Conservation (phyloP, 1,139 yeast species). For the Sugiyamaella neomexicana region DNA sequence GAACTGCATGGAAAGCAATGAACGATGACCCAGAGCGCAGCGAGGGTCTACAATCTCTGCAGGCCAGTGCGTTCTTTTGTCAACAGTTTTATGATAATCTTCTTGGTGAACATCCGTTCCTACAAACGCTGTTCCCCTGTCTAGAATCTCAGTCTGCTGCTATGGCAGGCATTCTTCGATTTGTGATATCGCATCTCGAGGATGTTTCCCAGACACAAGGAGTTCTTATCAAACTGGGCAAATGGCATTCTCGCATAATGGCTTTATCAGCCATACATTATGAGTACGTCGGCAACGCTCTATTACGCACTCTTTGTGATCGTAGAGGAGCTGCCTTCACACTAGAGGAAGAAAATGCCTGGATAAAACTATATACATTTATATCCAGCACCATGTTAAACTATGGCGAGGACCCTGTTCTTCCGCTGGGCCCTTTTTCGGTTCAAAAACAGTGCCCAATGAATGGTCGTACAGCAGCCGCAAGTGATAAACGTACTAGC, state of each 20-base stretch:
- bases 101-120: conserved; percentile 52
- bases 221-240: conserved; percentile 64
- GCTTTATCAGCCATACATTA: conserved; percentile 74
- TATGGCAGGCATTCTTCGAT: conserved; percentile 76
- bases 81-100: conserved; percentile 64
- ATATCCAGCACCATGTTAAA: conserved; percentile 66
- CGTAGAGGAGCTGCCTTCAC: conserved; percentile 55
- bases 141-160: conserved; percentile 72
- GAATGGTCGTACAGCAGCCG: not conserved
- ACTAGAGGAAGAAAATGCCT: conserved; percentile 56
- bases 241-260: conserved; percentile 71
- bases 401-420: conserved; percentile 63
- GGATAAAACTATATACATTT: conserved; percentile 61
- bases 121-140: conserved; percentile 62
- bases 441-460: not conserved
- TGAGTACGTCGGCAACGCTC: conserved; percentile 77
- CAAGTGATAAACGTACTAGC: not conserved
- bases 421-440: not conserved
- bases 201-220: conserved; percentile 52
- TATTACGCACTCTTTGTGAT: conserved; percentile 71
- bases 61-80: conserved; percentile 34
- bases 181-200: conserved; percentile 54
- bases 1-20: conserved; percentile 6
- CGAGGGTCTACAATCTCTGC: conserved; percentile 16
- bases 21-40: conserved; percentile 9